These are phyloP conservation scores for Gossypium schwendimanii DNA, from an alignment of 441 rosid genomes.

Conservation along the genomic window DNA sequence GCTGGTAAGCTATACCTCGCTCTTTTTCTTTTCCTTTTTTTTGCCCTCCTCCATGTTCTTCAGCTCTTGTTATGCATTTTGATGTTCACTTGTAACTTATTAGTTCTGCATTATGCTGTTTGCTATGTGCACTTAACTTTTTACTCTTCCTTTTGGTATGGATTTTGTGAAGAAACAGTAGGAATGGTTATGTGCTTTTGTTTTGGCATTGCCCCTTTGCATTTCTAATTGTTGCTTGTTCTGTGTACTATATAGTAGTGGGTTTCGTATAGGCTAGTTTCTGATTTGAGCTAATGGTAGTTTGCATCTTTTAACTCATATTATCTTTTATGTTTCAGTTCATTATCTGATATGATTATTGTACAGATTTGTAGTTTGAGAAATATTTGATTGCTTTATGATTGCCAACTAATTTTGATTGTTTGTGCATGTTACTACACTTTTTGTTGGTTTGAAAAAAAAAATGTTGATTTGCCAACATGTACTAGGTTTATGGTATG, in stretches of 20 bases:
- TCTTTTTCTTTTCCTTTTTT: background rate
- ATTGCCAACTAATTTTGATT: background rate
- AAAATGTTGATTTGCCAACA: background rate
- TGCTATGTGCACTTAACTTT: background rate
- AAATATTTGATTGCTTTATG: background rate
- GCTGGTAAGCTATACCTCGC: slow-evolving; percentile 52
- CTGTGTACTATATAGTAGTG: background rate
- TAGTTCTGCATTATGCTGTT: background rate
- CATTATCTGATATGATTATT: slow-evolving; percentile 1
- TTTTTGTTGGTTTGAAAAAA: background rate
- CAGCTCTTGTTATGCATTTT: background rate
- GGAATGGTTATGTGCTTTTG: background rate
- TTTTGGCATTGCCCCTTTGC: background rate
- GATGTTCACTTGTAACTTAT: background rate
- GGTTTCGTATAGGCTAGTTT: background rate
- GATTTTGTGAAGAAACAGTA: background rate
- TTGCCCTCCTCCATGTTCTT: background rate
- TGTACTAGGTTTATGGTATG: background rate
- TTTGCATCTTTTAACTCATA: background rate
- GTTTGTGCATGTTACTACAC: background rate
- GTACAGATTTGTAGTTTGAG: background rate
- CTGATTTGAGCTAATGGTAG: background rate
- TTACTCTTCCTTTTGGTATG: background rate
- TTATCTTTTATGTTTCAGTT: slow-evolving; percentile 1
- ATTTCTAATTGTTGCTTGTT: slow-evolving; percentile 1